These are phyloP conservation scores for Allomyces macrogynus DNA, from an alignment of 192 early-diverging fungal species.

Conservation along the genomic window DNA sequence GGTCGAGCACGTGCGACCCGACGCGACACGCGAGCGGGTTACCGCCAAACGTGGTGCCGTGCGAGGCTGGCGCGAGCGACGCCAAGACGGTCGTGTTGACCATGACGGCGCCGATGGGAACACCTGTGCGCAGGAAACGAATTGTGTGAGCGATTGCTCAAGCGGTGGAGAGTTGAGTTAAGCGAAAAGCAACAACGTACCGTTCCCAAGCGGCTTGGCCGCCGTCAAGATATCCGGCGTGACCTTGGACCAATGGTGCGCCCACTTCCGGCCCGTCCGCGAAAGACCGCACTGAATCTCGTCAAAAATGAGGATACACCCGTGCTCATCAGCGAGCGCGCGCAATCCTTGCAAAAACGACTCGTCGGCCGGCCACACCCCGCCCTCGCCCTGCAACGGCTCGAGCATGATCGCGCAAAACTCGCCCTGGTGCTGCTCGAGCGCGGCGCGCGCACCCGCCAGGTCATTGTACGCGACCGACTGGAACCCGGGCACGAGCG, in stretches of 20 bases:
- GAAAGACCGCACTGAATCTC: slow-evolving; percentile 18
- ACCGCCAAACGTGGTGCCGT: slow-evolving; percentile 50
- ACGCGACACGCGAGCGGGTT: slow-evolving; percentile 52
- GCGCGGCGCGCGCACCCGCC: slow-evolving; percentile 20
- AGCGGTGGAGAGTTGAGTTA: too few relatives aligned
- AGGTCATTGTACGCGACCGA: too few relatives aligned
- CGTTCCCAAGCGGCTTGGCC: neutral
- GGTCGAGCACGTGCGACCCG: too few relatives aligned
- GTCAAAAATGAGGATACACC: slow-evolving; percentile 79
- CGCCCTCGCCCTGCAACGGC: too few relatives aligned
- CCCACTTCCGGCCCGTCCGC: neutral
- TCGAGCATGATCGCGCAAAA: too few relatives aligned
- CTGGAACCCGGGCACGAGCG: slow-evolving; percentile 25
- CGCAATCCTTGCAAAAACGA: slow-evolving; percentile 5
- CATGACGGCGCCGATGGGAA: too few relatives aligned
- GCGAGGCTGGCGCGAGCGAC: too few relatives aligned
- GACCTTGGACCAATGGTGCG: neutral
- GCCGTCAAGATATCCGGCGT: slow-evolving; percentile 9
- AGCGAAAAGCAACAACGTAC: slow-evolving; percentile 10
- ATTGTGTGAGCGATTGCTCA: too few relatives aligned
- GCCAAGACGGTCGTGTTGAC: too few relatives aligned
- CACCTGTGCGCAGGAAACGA: slow-evolving; percentile 17
- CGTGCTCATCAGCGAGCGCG: slow-evolving; percentile 50
- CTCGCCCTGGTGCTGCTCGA: slow-evolving; percentile 32
- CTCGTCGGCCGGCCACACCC: too few relatives aligned